Percentiles rank a stretch among this genome's conserved stretches.
phyloP scores from a whole-genome alignment of 2,329 filamentous ascomycete genomes.

The Didymosphaeria variabile region DNA sequence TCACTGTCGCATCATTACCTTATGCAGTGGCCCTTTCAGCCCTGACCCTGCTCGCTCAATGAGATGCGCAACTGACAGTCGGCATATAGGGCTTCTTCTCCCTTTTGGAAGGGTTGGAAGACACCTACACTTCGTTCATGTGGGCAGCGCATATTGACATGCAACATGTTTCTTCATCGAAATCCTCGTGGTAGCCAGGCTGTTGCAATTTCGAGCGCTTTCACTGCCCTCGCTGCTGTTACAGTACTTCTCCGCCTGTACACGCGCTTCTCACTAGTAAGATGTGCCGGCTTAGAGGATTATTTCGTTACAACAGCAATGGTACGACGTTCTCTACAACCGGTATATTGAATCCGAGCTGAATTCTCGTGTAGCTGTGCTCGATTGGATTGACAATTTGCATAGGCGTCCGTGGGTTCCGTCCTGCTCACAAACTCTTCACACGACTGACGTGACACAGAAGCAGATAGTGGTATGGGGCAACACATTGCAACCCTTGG shows the following conservation, averaged over 20 bases:
- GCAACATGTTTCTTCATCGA: constrained; percentile 1
- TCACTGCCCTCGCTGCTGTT: constrained; percentile 37
- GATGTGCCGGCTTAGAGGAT: constrained; percentile 39
- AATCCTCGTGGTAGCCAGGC: constrained; percentile 33
- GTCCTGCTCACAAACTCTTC: not conserved
- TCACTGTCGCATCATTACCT: not conserved
- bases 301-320: constrained; percentile 38
- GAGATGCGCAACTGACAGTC: not conserved
- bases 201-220: constrained; percentile 32
- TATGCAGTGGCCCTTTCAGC: not conserved
- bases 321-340: constrained; percentile 23
- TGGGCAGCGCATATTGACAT: not conserved
- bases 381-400: constrained; percentile 6
- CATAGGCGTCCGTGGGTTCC: constrained; percentile 3
- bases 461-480: constrained; percentile 43
- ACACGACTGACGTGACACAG: constrained; percentile 18
- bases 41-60: not conserved
- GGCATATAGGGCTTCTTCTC: not conserved
- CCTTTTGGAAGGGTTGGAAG: not conserved
- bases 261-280: constrained; percentile 42
- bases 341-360: not conserved
- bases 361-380: not conserved
- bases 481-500: constrained; percentile 28
- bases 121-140: constrained; percentile 3
- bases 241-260: constrained; percentile 39